Evolutionary conservation across 805 yeast species (phyloP).

Genomic region (Saitoella complicata): DNA sequence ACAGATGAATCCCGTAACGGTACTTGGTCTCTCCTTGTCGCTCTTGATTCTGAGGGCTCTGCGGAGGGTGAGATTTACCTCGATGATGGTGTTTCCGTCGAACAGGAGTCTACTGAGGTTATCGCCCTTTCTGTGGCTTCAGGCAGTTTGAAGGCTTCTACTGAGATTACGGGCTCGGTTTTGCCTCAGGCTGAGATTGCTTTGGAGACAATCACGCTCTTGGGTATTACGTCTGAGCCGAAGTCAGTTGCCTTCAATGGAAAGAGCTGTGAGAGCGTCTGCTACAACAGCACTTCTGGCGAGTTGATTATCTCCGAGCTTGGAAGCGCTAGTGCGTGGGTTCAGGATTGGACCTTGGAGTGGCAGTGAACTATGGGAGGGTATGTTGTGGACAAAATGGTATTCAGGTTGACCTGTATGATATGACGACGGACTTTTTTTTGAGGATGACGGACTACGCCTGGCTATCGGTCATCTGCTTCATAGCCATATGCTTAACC

Average conservation of each 20-base stretch:
- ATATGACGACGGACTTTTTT: too few species aligned
- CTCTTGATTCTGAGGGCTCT: constrained; percentile 27
- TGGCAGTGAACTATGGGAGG: background rate
- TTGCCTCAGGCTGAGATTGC: background rate
- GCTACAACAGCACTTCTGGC: background rate
- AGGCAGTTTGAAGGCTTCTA: background rate
- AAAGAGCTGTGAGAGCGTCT: too few species aligned
- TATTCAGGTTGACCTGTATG: too few species aligned
- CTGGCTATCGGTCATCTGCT: too few species aligned
- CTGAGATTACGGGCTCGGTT: background rate
- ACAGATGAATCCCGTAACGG: constrained; percentile 57
- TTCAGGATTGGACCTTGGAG: background rate
- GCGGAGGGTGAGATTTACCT: constrained; percentile 42
- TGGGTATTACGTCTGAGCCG: constrained; percentile 3
- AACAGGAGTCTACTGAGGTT: background rate
- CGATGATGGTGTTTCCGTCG: constrained; percentile 55
- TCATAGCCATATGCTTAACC: too few species aligned
- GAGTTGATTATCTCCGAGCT: background rate
- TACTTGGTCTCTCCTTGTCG: constrained; percentile 52
- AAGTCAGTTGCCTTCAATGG: constrained; percentile 1
- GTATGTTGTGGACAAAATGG: too few species aligned
- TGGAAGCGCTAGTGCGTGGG: background rate
- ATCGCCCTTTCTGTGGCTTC: constrained; percentile 1
- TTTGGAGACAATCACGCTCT: constrained; percentile 3
- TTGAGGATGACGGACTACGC: too few species aligned